Conservation (phyloP, 345 rosid genomes). For the Arabidopsis suecica region DNA sequence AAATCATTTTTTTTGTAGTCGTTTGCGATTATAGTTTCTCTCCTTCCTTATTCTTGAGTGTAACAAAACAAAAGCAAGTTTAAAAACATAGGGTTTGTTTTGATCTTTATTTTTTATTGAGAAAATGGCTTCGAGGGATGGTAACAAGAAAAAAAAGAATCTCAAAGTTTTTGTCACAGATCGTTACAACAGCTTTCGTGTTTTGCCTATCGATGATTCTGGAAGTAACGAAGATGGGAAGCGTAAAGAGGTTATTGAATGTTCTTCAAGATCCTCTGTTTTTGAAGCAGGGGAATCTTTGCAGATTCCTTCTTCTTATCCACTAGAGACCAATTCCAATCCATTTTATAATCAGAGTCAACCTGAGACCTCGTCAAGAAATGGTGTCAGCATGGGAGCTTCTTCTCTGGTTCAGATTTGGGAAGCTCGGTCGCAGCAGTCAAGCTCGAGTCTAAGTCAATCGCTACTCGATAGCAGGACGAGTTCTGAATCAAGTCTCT, state of each 20-base stretch:
- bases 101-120: constrained; percentile 23
- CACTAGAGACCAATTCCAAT: constrained; percentile 7
- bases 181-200: constrained; percentile 21
- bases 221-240: constrained; percentile 8
- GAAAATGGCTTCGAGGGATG: constrained; percentile 55
- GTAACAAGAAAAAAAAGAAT: constrained; percentile 51
- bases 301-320: constrained; percentile 7
- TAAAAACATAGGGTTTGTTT: background rate
- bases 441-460: constrained; percentile 39
- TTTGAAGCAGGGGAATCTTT: constrained; percentile 47
- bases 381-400: constrained; percentile 53
- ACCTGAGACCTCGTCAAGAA: constrained; percentile 20
- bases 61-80: constrained; percentile 13
- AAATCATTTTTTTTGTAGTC: background rate
- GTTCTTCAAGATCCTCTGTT: constrained; percentile 38
- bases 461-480: constrained; percentile 4
- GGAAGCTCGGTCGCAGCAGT: constrained; percentile 69
- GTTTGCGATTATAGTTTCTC: background rate
- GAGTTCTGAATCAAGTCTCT: constrained; percentile 1
- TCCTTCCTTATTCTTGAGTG: background rate
- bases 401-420: constrained; percentile 85
- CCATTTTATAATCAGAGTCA: constrained; percentile 5
- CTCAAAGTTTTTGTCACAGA: constrained; percentile 59
- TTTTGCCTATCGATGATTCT: background rate
- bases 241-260: constrained; percentile 33